Evolutionary conservation across 805 yeast species (phyloP).

Genomic region (Teunomyces tritomae): DNA sequence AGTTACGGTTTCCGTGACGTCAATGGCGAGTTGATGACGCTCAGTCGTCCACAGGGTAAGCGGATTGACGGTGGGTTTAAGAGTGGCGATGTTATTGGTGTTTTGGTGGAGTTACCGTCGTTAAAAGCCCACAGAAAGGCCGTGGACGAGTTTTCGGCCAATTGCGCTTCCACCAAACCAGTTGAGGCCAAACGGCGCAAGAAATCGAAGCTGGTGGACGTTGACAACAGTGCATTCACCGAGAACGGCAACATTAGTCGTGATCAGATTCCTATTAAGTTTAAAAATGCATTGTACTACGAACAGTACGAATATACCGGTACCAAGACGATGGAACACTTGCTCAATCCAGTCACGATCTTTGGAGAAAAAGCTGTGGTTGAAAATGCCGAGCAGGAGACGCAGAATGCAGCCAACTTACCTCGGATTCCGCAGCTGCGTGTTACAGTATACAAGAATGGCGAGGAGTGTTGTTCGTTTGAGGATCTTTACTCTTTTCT

Average conservation of each 20-base stretch:
- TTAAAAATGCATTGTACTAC: conserved; percentile 71
- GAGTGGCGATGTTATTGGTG: conserved; percentile 81
- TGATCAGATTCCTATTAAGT: conserved; percentile 85
- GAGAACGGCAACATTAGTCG: conserved; percentile 51
- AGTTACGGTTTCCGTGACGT: conserved; percentile 88
- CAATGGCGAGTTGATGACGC: conserved; percentile 70
- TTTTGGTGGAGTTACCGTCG: conserved; percentile 68
- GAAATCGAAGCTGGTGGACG: conserved; percentile 11
- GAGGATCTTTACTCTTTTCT: conserved; percentile 68
- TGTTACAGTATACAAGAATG: conserved; percentile 75
- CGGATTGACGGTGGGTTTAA: conserved; percentile 45
- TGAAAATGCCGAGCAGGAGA: conserved; percentile 10
- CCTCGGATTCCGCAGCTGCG: conserved; percentile 57
- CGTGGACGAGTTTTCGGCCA: conserved; percentile 29
- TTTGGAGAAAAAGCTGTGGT: conserved; percentile 66
- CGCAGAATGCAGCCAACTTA: conserved; percentile 14
- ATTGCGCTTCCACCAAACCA: not conserved
- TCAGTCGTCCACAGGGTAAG: conserved; percentile 60
- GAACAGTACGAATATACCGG: conserved; percentile 81
- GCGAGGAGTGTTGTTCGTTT: conserved; percentile 66
- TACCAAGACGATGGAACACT: conserved; percentile 68
- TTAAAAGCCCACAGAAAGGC: conserved; percentile 42
- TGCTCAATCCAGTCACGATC: conserved; percentile 67
- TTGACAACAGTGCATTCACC: conserved; percentile 8
- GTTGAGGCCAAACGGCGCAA: conserved; percentile 7